Evolutionary conservation across 768 basidiomycete species (phyloP).

Genomic region (Leccinum olivaceopallidum): DNA sequence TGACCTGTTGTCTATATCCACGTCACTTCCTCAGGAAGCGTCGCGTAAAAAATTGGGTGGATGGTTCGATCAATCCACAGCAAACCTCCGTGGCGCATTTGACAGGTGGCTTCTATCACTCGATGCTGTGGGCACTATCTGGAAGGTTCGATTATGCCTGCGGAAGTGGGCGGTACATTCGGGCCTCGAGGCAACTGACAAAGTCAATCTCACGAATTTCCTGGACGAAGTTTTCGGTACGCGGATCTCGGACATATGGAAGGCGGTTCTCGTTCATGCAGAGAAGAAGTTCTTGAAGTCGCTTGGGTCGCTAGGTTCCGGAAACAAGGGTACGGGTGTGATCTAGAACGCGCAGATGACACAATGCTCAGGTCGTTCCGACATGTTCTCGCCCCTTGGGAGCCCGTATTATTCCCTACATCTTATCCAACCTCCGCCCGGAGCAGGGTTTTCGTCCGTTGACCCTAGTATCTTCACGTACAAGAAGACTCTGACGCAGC

Average conservation of each 20-base stretch:
- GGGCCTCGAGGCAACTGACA: constrained; percentile 53
- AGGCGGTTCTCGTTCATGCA: constrained; percentile 42
- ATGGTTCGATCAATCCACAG: constrained; percentile 64
- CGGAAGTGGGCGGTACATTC: constrained; percentile 47
- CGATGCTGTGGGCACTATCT: constrained; percentile 63
- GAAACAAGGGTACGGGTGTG: constrained; percentile 20
- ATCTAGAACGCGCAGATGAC: not conserved
- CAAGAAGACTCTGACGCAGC: constrained; percentile 56
- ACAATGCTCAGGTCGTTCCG: constrained; percentile 36
- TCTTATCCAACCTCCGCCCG: constrained; percentile 48
- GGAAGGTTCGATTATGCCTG: constrained; percentile 61
- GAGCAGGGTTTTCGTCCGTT: constrained; percentile 33
- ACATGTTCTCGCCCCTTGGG: constrained; percentile 43
- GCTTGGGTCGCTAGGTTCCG: constrained; percentile 32
- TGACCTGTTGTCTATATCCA: constrained; percentile 61
- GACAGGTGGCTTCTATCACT: constrained; percentile 60
- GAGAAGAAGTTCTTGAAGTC: constrained; percentile 45
- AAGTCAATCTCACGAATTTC: constrained; percentile 38
- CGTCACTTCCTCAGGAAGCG: constrained; percentile 44
- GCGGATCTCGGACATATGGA: constrained; percentile 63
- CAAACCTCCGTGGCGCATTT: constrained; percentile 45
- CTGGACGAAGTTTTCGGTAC: constrained; percentile 57
- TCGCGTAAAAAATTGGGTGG: constrained; percentile 49
- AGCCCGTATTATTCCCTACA: constrained; percentile 58
- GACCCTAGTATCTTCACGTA: constrained; percentile 62